Evolutionary conservation across 352 stramenopile genomes (phyloP).

Genomic region (Globisporangium cederbergense): DNA sequence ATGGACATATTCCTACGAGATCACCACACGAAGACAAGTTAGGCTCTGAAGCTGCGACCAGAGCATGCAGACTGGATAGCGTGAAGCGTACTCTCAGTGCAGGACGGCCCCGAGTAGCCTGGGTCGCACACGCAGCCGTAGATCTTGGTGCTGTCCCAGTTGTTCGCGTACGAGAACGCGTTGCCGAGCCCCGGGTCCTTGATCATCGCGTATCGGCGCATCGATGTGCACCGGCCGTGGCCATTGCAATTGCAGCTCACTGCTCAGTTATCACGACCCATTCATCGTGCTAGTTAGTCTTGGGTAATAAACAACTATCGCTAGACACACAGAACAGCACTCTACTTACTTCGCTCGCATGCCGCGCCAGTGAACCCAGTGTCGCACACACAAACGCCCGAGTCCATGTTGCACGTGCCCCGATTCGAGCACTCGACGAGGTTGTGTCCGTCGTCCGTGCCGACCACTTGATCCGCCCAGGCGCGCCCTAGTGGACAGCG

Average conservation of each 20-base stretch:
- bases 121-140: conserved; percentile 84
- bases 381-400: conserved; percentile 61
- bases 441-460: conserved; percentile 73
- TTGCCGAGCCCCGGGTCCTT: conserved; percentile 53
- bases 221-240: conserved; percentile 78
- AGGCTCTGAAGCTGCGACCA: background rate
- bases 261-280: conserved; percentile 12
- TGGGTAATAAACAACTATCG: too few relatives aligned
- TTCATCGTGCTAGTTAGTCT: background rate
- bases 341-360: conserved; percentile 65
- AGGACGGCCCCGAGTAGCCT: conserved; percentile 76
- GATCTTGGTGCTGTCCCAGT: conserved; percentile 86
- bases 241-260: conserved; percentile 75
- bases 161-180: conserved; percentile 53
- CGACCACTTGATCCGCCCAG: conserved; percentile 69
- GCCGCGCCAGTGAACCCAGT: conserved; percentile 72
- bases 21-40: background rate
- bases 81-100: conserved; percentile 39
- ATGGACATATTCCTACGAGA: conserved; percentile 58
- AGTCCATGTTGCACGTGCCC: conserved; percentile 52
- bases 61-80: background rate
- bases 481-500: conserved; percentile 61
- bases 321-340: background rate
- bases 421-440: conserved; percentile 87
- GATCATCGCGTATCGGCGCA: conserved; percentile 51